Evolutionary conservation across 768 basidiomycete species (phyloP).

Genomic region (Russula olivacea): DNA sequence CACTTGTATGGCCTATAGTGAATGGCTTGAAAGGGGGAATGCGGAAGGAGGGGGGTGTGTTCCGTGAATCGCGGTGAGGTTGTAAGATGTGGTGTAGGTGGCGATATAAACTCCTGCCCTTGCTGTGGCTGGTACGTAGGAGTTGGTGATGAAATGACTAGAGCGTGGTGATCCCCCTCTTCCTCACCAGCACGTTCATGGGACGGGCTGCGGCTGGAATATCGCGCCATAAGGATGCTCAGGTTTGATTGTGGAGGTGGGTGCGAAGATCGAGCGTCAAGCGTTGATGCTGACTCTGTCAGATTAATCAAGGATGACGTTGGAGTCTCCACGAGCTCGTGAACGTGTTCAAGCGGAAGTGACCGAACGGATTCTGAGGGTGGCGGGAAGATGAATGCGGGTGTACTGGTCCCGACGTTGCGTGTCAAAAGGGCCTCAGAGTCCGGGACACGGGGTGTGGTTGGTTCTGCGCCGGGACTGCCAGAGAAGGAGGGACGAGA

Average conservation of each 20-base stretch:
- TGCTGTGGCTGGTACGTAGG: neutral
- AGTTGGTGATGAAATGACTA: conserved; percentile 5
- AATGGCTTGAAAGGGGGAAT: conserved; percentile 3
- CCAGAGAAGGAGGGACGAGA: conserved; percentile 26
- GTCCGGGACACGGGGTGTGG: conserved; percentile 38
- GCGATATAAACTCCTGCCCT: neutral
- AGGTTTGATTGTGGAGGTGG: conserved; percentile 32
- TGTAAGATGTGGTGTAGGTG: neutral
- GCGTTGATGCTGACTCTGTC: conserved; percentile 23
- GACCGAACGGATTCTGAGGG: conserved; percentile 19
- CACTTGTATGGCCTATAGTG: conserved; percentile 13
- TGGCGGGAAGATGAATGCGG: conserved; percentile 20
- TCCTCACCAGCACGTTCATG: conserved; percentile 12
- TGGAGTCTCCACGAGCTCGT: conserved; percentile 15
- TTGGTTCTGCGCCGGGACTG: conserved; percentile 24
- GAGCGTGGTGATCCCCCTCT: conserved; percentile 1
- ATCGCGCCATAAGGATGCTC: conserved; percentile 34
- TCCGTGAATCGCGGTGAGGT: conserved; percentile 17
- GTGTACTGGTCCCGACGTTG: conserved; percentile 13
- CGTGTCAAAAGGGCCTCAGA: conserved; percentile 28
- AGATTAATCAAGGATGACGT: conserved; percentile 29
- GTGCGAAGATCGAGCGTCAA: conserved; percentile 22
- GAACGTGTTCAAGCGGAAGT: conserved; percentile 14
- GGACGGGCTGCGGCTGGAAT: conserved; percentile 16
- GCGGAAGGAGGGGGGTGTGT: conserved; percentile 18